Percentiles rank a stretch among this genome's conserved stretches.
Conservation (phyloP, 768 basidiomycete species). For the Leccinum imitatum region DNA sequence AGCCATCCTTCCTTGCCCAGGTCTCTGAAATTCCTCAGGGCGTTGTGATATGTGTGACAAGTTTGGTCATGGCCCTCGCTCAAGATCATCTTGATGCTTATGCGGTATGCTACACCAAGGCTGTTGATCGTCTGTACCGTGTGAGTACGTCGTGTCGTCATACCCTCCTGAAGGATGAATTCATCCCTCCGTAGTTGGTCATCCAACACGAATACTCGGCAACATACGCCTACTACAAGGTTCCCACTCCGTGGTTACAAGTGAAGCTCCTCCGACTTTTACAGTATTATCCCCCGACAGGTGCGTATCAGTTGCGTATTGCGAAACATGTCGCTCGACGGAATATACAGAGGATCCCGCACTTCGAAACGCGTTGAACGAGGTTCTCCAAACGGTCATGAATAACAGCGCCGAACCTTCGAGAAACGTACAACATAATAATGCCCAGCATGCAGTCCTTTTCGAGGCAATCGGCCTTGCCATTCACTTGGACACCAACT, state of each 20-base stretch:
- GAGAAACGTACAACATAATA: conserved; percentile 96
- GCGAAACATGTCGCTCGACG: conserved; percentile 7
- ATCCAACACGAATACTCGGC: conserved; percentile 87
- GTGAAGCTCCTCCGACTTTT: conserved; percentile 90
- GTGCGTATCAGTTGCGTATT: conserved; percentile 41
- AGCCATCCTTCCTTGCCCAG: neutral
- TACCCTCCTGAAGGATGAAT: conserved; percentile 2
- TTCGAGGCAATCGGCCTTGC: conserved; percentile 97
- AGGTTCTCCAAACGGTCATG: conserved; percentile 88
- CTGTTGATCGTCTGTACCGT: conserved; percentile 83
- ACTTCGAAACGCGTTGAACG: conserved; percentile 70
- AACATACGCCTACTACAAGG: conserved; percentile 96
- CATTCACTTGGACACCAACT: conserved; percentile 92
- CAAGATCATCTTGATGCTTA: conserved; percentile 92
- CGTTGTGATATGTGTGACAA: conserved; percentile 92
- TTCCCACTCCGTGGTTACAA: conserved; percentile 97
- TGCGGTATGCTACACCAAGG: conserved; percentile 91
- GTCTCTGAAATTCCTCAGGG: conserved; percentile 51
- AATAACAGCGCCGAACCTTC: conserved; percentile 88
- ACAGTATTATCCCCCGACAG: conserved; percentile 95
- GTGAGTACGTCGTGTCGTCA: conserved; percentile 41
- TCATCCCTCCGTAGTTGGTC: conserved; percentile 57
- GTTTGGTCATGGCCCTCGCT: conserved; percentile 88
- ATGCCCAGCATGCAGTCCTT: conserved; percentile 96
- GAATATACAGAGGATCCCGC: conserved; percentile 73